A percentile compares a stretch with the other conserved stretches of the same genome.
Conservation (phyloP, 108 stramenopile species). For the Skeletonema grethae region DNA sequence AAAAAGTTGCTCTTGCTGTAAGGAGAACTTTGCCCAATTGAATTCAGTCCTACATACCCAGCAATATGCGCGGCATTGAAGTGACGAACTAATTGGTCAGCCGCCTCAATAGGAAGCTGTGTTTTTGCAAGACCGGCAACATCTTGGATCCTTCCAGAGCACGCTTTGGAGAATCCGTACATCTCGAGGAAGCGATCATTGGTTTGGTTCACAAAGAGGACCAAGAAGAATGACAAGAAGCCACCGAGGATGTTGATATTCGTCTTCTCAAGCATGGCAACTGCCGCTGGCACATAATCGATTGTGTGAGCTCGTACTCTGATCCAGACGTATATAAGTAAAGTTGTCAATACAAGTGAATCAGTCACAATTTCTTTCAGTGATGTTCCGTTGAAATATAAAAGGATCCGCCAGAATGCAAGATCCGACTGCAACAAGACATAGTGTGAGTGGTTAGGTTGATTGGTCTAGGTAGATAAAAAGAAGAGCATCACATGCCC, state of each 20-base stretch:
- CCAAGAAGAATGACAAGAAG: conserved; percentile 60
- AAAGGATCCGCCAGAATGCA: conserved; percentile 20
- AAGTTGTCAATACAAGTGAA: conserved; percentile 46
- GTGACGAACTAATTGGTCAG: conserved; percentile 40
- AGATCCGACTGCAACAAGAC: conserved; percentile 11
- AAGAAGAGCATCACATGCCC: too few relatives aligned
- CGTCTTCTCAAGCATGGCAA: conserved; percentile 9
- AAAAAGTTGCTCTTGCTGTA: conserved; percentile 43
- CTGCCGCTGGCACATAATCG: conserved; percentile 30
- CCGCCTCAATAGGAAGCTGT: conserved; percentile 38
- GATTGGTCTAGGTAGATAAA: too few relatives aligned
- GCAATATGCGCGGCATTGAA: conserved; percentile 61
- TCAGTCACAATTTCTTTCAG: conserved; percentile 10
- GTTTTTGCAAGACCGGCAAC: conserved; percentile 40
- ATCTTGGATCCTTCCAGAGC: conserved; percentile 56
- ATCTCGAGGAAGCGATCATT: conserved; percentile 48
- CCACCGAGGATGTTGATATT: conserved; percentile 46
- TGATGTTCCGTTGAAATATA: conserved; percentile 19
- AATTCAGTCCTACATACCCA: conserved; percentile 55
- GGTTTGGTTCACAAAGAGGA: conserved; percentile 57
- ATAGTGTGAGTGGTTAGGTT: too few relatives aligned
- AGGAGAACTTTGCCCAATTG: conserved; percentile 14
- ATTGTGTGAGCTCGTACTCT: conserved; percentile 19
- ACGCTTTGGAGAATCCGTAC: conserved; percentile 45
- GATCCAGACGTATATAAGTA: conserved; percentile 26